Evolutionary conservation across 208 protist genomes (phyloP).

Genomic region (Angomonas deanei): DNA sequence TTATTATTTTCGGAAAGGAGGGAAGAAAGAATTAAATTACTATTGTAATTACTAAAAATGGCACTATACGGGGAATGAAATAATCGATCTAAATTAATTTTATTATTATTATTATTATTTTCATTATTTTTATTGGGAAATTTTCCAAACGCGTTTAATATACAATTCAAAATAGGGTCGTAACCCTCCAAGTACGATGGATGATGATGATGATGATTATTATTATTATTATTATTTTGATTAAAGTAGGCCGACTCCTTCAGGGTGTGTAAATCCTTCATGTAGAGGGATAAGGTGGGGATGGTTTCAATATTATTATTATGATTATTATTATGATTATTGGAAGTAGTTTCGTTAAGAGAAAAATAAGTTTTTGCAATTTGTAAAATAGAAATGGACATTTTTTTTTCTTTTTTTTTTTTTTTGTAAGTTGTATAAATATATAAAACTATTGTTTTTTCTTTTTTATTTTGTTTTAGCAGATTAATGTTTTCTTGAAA

Average conservation of each 20-base stretch:
- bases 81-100: neutral
- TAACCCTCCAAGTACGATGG: neutral
- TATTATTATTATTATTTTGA: neutral
- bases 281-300: neutral
- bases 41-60: neutral
- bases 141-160: neutral
- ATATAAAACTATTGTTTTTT: neutral
- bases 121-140: neutral
- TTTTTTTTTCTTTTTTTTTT: constrained; percentile 4
- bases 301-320: neutral
- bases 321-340: neutral
- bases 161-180: neutral
- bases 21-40: neutral
- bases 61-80: neutral
- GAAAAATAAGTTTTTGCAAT: neutral
- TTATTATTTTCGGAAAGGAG: too few species aligned
- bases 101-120: neutral
- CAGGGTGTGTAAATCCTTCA: neutral
- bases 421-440: too few species aligned
- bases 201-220: neutral
- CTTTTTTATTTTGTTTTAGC: neutral
- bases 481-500: neutral
- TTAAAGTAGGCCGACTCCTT: neutral
- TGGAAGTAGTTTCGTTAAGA: neutral
- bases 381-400: neutral